Conservation (phyloP, 805 yeast genomes). For the Metschnikowia corniflorae region DNA sequence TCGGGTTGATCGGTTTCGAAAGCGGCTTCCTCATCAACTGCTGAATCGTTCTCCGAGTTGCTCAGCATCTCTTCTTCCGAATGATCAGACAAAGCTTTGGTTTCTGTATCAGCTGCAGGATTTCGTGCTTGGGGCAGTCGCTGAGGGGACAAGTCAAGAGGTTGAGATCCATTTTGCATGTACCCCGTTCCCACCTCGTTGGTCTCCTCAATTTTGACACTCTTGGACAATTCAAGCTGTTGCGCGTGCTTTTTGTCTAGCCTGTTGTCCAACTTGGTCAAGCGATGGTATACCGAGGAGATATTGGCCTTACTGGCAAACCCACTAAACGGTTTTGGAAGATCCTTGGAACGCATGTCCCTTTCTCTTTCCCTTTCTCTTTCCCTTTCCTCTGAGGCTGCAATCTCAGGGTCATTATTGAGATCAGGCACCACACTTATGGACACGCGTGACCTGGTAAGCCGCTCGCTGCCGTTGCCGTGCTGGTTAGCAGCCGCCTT, state of each 20-base stretch:
- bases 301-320: constrained; percentile 18
- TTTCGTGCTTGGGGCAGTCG: too few relatives aligned
- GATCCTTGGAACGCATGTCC: constrained; percentile 8
- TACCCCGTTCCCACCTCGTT: too few relatives aligned
- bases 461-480: constrained; percentile 7
- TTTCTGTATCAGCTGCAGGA: too few relatives aligned
- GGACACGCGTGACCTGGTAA: constrained; percentile 14
- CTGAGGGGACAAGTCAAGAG: too few relatives aligned
- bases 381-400: not conserved
- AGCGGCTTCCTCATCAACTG: too few relatives aligned
- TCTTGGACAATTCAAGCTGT: not conserved
- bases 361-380: constrained; percentile 10
- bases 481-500: constrained; percentile 12
- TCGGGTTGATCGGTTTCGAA: too few relatives aligned
- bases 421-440: constrained; percentile 11
- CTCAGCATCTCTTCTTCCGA: too few relatives aligned
- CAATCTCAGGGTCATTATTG: constrained; percentile 7
- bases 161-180: too few relatives aligned
- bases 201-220: constrained; percentile 9
- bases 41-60: too few relatives aligned
- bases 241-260: constrained; percentile 10
- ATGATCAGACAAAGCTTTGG: too few relatives aligned
- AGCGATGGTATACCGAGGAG: constrained; percentile 19
- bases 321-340: constrained; percentile 16
- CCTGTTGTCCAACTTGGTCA: constrained; percentile 22